phyloP scores from a whole-genome alignment of 2,329 filamentous ascomycete species.

The Lachnellula arida region DNA sequence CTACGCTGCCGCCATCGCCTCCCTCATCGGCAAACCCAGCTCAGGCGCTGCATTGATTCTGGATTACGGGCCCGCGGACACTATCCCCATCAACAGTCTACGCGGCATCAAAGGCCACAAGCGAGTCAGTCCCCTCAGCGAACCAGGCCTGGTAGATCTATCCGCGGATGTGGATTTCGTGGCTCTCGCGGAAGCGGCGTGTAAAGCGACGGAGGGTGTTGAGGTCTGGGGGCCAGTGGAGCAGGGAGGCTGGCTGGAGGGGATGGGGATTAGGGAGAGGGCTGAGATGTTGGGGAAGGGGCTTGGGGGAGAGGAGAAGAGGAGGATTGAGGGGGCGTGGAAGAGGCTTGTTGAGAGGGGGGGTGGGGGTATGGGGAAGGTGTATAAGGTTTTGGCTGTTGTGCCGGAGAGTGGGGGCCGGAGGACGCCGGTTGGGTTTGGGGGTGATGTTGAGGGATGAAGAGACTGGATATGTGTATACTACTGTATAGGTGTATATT shows the following conservation, averaged over 20 bases:
- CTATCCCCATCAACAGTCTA: conserved; percentile 81
- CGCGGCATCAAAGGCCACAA: conserved; percentile 80
- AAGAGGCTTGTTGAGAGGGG: conserved; percentile 78
- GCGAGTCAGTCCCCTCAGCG: conserved; percentile 71
- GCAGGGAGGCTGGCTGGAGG: conserved; percentile 72
- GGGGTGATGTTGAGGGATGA: conserved; percentile 51
- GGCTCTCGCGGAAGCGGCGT: conserved; percentile 76
- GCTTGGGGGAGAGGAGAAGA: conserved; percentile 45
- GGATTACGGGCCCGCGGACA: conserved; percentile 81
- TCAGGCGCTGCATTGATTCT: conserved; percentile 90
- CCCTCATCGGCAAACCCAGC: conserved; percentile 70
- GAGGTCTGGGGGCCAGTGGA: conserved; percentile 91
- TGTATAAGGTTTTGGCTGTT: conserved; percentile 92
- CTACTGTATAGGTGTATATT: too few relatives aligned
- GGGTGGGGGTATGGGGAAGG: conserved; percentile 82
- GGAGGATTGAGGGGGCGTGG: conserved; percentile 68
- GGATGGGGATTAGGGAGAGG: conserved; percentile 79
- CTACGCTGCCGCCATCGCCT: conserved; percentile 76
- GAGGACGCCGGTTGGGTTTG: conserved; percentile 85
- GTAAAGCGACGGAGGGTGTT: conserved; percentile 68
- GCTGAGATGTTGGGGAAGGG: conserved; percentile 60
- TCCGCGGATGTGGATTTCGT: conserved; percentile 92
- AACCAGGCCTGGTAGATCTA: conserved; percentile 80
- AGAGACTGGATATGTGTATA: too few relatives aligned
- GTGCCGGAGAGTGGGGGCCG: conserved; percentile 72